Percentiles rank a stretch among this genome's conserved stretches.
Conservation (phyloP, 495 filamentous ascomycete species). For the Penicillium odoratum region DNA sequence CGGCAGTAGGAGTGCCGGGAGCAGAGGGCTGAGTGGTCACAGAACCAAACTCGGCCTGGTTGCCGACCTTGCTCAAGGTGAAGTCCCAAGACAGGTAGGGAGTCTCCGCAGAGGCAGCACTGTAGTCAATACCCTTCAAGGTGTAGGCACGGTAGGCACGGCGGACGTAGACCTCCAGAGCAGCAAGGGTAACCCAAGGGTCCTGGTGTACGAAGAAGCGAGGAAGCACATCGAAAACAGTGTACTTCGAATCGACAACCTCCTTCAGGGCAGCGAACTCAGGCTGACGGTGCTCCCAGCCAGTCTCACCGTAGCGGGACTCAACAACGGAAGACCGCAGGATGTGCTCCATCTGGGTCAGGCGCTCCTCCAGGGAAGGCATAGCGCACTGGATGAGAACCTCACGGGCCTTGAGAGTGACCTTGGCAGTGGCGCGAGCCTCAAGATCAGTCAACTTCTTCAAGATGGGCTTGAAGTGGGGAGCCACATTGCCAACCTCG, state of each 20-base stretch:
- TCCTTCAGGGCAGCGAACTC: conserved; percentile 86
- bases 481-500: conserved; percentile 79
- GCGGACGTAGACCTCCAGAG: conserved; percentile 93
- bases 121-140: conserved; percentile 84
- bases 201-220: conserved; percentile 93
- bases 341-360: conserved; percentile 97
- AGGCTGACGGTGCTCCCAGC: conserved; percentile 95
- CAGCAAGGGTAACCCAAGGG: conserved; percentile 91
- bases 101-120: conserved; percentile 69
- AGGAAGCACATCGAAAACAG: conserved; percentile 93
- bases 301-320: conserved; percentile 93
- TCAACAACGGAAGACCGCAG: conserved; percentile 95
- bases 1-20: conserved; percentile 74
- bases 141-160: conserved; percentile 95
- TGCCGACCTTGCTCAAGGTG: conserved; percentile 81
- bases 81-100: conserved; percentile 96
- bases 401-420: conserved; percentile 94
- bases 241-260: conserved; percentile 97
- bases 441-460: conserved; percentile 90
- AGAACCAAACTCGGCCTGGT: conserved; percentile 79
- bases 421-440: conserved; percentile 86
- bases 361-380: conserved; percentile 91
- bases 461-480: conserved; percentile 80
- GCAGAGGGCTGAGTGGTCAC: conserved; percentile 74
- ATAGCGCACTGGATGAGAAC: conserved; percentile 95